Conservation (phyloP, 2,329 filamentous ascomycete genomes). For the Colletotrichum sp. region DNA sequence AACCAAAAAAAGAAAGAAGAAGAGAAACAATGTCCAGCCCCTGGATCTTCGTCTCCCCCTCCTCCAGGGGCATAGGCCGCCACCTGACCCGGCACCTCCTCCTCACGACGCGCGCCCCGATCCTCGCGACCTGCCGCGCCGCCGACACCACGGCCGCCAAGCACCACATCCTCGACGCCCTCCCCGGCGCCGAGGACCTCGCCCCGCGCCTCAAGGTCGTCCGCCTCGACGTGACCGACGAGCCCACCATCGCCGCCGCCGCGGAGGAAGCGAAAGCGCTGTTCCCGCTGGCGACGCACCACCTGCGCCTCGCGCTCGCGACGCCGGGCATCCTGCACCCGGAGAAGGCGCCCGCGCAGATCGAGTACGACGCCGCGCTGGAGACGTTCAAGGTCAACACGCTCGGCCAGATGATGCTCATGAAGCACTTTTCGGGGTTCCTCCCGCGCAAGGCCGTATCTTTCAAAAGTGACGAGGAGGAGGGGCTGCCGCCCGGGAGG, state of each 20-base stretch:
- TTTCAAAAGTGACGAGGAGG: constrained; percentile 25
- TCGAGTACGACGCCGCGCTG: constrained; percentile 66
- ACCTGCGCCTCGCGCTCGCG: constrained; percentile 73
- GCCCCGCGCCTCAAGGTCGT: constrained; percentile 44
- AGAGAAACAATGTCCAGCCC: constrained; percentile 45
- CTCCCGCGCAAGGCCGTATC: constrained; percentile 64
- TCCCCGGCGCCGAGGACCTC: constrained; percentile 25
- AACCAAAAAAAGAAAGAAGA: background rate
- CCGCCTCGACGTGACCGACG: constrained; percentile 58
- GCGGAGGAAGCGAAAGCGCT: constrained; percentile 52
- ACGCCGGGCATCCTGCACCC: constrained; percentile 76
- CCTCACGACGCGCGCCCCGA: constrained; percentile 50
- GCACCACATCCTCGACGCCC: constrained; percentile 33
- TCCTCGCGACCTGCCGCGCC: constrained; percentile 47
- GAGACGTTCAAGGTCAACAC: constrained; percentile 76
- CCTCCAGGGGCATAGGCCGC: constrained; percentile 54
- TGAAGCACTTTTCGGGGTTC: constrained; percentile 77
- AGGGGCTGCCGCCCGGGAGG: constrained; percentile 37
- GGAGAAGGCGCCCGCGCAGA: constrained; percentile 72
- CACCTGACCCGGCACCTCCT: constrained; percentile 55
- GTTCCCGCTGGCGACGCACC: constrained; percentile 56
- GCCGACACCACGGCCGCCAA: constrained; percentile 41
- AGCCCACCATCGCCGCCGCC: constrained; percentile 65
- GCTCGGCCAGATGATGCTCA: constrained; percentile 75
- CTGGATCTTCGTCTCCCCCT: constrained; percentile 55